phyloP scores from a whole-genome alignment of 768 basidiomycete genomes.

The Mycena galericulata region DNA sequence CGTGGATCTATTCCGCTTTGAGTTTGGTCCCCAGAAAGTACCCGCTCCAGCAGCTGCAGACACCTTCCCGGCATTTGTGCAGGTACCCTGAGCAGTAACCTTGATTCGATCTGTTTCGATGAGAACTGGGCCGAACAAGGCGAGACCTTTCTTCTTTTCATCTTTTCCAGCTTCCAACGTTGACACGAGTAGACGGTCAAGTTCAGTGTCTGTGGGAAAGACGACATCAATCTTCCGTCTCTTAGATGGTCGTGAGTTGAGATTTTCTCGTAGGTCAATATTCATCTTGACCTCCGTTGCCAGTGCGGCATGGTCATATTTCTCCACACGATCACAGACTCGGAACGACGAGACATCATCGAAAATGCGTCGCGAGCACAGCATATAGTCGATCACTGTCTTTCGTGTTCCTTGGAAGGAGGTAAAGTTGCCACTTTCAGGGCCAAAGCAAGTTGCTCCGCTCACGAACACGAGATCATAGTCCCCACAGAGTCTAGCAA shows the following conservation, averaged over 20 bases:
- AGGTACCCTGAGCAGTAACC: conserved; percentile 8
- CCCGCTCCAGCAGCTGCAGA: conserved; percentile 6
- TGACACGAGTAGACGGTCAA: conserved; percentile 9
- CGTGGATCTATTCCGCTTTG: neutral
- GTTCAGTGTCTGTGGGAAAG: conserved; percentile 5
- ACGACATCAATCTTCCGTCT: neutral
- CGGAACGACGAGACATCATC: neutral
- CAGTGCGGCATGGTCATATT: conserved; percentile 16
- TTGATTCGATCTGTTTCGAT: neutral
- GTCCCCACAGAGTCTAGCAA: neutral
- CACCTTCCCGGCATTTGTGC: neutral
- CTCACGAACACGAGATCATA: conserved; percentile 9
- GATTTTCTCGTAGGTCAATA: neutral
- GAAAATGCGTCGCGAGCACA: conserved; percentile 8
- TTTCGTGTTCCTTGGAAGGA: conserved; percentile 22
- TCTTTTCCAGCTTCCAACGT: conserved; percentile 17
- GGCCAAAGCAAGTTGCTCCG: conserved; percentile 12
- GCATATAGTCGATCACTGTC: conserved; percentile 22
- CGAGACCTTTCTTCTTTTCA: neutral
- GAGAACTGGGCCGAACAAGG: neutral
- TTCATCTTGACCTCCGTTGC: neutral
- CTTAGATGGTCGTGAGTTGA: neutral
- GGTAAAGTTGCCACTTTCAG: conserved; percentile 20
- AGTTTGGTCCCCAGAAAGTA: neutral
- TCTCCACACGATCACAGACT: neutral